A percentile compares a stretch with the other conserved stretches of the same genome.
Evolutionary conservation across 1,284 basidiomycete genomes (phyloP).

Genomic region (Apiotrichum mycotoxinovorans): DNA sequence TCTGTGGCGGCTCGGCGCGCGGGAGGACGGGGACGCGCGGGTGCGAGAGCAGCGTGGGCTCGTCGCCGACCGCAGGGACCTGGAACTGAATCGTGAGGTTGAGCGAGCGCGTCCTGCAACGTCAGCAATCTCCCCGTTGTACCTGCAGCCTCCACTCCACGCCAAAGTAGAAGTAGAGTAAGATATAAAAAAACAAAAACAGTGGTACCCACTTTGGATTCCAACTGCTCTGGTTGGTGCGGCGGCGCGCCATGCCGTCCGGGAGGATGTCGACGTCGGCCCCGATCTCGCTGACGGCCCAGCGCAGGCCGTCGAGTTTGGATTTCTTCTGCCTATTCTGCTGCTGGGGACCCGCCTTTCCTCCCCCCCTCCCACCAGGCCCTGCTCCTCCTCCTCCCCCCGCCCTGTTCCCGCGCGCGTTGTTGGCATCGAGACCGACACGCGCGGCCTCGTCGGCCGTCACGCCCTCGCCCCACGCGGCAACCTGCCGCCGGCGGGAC

Average conservation of each 20-base stretch:
- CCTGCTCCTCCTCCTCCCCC: conserved; percentile 34
- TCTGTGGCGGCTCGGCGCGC: conserved; percentile 9
- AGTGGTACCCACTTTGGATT: conserved; percentile 73
- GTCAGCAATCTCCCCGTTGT: conserved; percentile 1
- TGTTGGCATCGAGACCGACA: not conserved
- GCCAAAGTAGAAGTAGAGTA: no score
- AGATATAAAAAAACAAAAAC: no score
- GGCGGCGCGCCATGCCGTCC: conserved; percentile 73
- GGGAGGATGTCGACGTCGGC: conserved; percentile 66
- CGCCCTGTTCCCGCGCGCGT: conserved; percentile 3
- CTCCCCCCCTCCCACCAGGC: conserved; percentile 41
- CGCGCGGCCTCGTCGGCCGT: conserved; percentile 33
- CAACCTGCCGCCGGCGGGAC: conserved; percentile 66
- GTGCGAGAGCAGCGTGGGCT: conserved; percentile 12
- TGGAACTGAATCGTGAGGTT: conserved; percentile 68
- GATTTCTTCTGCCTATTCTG: conserved; percentile 32
- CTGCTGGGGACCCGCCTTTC: conserved; percentile 24
- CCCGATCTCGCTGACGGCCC: conserved; percentile 64
- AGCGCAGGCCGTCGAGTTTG: conserved; percentile 62
- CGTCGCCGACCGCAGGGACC: conserved; percentile 55
- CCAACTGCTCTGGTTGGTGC: conserved; percentile 72
- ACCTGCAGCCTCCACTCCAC: conserved; percentile 1
- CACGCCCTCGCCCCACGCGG: conserved; percentile 68
- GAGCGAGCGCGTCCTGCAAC: conserved; percentile 50
- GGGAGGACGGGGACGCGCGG: conserved; percentile 29